Base-by-base conservation (phyloP, 1,284 basidiomycete genomes). In the Moesziomyces antarcticus region DNA sequence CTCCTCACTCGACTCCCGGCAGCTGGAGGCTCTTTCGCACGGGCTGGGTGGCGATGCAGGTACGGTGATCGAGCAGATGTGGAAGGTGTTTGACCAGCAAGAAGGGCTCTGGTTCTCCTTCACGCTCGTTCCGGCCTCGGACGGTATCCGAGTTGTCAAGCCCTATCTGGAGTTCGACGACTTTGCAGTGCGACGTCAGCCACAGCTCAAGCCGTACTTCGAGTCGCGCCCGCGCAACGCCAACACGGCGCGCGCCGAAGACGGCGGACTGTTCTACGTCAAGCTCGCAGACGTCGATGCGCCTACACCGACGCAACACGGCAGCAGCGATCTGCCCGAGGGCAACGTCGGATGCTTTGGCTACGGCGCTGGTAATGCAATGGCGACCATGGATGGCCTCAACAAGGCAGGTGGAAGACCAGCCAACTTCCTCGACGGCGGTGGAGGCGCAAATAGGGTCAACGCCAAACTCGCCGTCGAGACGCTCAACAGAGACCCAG, bases 381-480 rank as follows among this genome's bases (percentile, higher is more conserved):
- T 80, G 78, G 76, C 67, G 5, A 80, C 78, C 10, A 73, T 80
- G 68, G 76, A 80, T 50, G 78, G 78, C 3, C 54, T 78, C 4
- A 67, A 62, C 25, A 42, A 55, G 6, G 76, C 61, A 6, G 76
- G 78, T 22, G 78, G 76, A 10, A 9, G 67, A 25, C 76, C 76
- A 5, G 73, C 78, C 9, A 80, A 80, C 60, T 80, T 80, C 35
- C 40, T 80, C 10, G 78, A 80, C 41, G 78, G 78, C 8, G 78
- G 78, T 10, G 78, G 78, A 3, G 76, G 78, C 20, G 76, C 76
- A 8, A 78, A 70, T 21, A 41, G 62, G 11, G 40, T 50, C 43
- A 80, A 80, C 24, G 66, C 78, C 18, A 74, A 67, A 37, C 30
- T 73, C 20, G 78, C 78, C 2, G 71, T 80, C 18, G 70, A 76